Evolutionary conservation across 805 yeast species (phyloP).

Genomic region (Candida corydali): DNA sequence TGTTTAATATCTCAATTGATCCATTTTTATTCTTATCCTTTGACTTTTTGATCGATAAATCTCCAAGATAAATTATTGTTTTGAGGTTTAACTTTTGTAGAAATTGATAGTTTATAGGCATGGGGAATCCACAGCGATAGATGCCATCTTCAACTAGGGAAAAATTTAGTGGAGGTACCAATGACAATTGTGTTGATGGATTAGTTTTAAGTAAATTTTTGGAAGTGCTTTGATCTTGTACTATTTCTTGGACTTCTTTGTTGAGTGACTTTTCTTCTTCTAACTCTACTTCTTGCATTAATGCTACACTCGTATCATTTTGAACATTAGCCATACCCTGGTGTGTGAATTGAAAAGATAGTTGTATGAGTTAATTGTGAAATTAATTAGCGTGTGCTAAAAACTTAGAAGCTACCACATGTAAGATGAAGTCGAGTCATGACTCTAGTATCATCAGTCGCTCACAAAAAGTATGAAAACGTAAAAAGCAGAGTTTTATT

Average conservation of each 20-base stretch:
- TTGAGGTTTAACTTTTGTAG: conserved; percentile 62
- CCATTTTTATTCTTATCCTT: conserved; percentile 37
- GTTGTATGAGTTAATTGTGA: too few relatives aligned
- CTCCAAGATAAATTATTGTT: conserved; percentile 82
- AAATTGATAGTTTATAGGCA: conserved; percentile 79
- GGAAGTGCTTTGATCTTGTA: conserved; percentile 4
- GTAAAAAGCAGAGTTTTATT: too few relatives aligned
- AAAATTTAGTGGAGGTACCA: conserved; percentile 89
- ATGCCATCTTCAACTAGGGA: conserved; percentile 83
- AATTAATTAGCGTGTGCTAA: too few relatives aligned
- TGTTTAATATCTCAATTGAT: conserved; percentile 46
- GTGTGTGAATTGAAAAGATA: neutral
- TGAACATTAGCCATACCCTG: neutral
- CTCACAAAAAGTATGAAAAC: too few relatives aligned
- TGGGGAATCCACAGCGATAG: conserved; percentile 92
- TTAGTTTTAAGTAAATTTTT: conserved; percentile 3
- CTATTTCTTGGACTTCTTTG: conserved; percentile 2
- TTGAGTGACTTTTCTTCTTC: neutral
- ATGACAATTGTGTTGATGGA: conserved; percentile 4
- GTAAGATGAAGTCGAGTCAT: too few relatives aligned
- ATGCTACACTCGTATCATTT: neutral
- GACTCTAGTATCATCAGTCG: too few relatives aligned
- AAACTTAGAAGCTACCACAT: too few relatives aligned
- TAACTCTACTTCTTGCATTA: neutral
- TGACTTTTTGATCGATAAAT: conserved; percentile 30